These are phyloP conservation scores for Fusarium tricinctum DNA, from an alignment of 2,329 filamentous ascomycete species.

Conservation along the genomic window DNA sequence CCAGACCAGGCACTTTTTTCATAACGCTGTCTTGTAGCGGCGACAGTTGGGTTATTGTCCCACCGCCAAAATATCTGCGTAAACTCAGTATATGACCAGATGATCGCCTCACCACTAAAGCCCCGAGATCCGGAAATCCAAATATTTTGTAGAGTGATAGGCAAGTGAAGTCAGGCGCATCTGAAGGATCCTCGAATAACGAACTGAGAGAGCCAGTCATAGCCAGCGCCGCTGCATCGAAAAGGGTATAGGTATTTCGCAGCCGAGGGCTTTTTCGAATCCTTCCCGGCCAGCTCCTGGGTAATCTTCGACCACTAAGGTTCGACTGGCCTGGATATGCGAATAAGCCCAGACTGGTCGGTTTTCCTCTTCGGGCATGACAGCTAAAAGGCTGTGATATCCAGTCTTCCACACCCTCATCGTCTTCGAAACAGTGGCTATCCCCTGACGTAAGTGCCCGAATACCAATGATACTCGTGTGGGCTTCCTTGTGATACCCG, in stretches of 20 bases:
- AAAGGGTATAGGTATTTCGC: constrained; percentile 62
- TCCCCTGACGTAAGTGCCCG: constrained; percentile 71
- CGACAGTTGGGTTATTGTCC: constrained; percentile 71
- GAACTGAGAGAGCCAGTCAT: constrained; percentile 70
- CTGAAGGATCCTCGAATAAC: constrained; percentile 63
- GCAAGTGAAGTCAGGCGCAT: constrained; percentile 72
- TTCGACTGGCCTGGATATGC: constrained; percentile 79
- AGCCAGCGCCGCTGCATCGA: constrained; percentile 75
- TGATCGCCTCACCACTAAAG: constrained; percentile 68
- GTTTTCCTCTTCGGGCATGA: constrained; percentile 34
- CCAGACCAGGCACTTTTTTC: constrained; percentile 58
- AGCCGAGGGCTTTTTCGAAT: constrained; percentile 49
- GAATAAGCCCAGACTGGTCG: constrained; percentile 60
- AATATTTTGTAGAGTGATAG: constrained; percentile 77
- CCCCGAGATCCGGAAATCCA: constrained; percentile 75
- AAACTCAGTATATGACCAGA: constrained; percentile 68
- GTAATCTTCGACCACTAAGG: constrained; percentile 74
- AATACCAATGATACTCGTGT: constrained; percentile 77
- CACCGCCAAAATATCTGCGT: constrained; percentile 76
- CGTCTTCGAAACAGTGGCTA: constrained; percentile 71
- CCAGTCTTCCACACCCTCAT: constrained; percentile 65
- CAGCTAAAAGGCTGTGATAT: constrained; percentile 49
- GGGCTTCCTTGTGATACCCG: constrained; percentile 71
- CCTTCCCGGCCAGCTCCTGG: constrained; percentile 66
- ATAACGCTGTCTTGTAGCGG: constrained; percentile 45